Percentiles rank a stretch among this genome's conserved stretches.
Evolutionary conservation across 2,329 filamentous ascomycete species (phyloP).

Genomic region (Seiridium cupressi): DNA sequence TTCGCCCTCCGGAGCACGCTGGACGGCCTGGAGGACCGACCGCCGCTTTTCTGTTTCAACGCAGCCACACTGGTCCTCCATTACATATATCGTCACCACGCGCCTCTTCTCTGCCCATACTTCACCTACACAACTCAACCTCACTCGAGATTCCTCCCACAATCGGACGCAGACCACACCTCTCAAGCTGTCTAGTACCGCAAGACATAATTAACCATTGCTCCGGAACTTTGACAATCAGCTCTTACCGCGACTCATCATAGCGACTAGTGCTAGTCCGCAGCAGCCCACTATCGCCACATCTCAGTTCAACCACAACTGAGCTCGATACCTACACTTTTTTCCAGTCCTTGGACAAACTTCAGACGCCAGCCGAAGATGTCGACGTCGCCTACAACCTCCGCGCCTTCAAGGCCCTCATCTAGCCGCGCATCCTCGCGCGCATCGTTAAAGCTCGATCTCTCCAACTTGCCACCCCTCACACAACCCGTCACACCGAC

Average conservation of each 20-base stretch:
- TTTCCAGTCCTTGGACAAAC: background rate
- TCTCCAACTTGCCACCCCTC: slow-evolving; percentile 69
- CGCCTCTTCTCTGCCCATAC: background rate
- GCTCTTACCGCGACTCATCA: background rate
- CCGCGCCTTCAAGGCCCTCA: slow-evolving; percentile 27
- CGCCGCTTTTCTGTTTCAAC: slow-evolving; percentile 3
- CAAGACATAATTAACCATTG: too few relatives aligned
- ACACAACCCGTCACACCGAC: slow-evolving; percentile 71
- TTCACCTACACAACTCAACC: background rate
- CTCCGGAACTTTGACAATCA: background rate
- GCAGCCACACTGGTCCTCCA: slow-evolving; percentile 8
- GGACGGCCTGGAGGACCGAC: background rate
- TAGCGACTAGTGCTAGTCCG: background rate
- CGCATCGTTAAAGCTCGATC: slow-evolving; percentile 66
- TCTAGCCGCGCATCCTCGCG: slow-evolving; percentile 38
- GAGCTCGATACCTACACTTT: background rate
- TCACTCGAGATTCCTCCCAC: background rate
- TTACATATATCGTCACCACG: slow-evolving; percentile 8
- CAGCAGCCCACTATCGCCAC: background rate
- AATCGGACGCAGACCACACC: too few relatives aligned
- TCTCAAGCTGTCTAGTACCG: too few relatives aligned
- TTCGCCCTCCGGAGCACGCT: background rate
- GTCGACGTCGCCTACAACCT: slow-evolving; percentile 22
- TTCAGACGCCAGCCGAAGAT: background rate
- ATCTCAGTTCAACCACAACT: background rate